Conservation (phyloP, 192 early-diverging fungal genomes). For the Linderina pennispora region DNA sequence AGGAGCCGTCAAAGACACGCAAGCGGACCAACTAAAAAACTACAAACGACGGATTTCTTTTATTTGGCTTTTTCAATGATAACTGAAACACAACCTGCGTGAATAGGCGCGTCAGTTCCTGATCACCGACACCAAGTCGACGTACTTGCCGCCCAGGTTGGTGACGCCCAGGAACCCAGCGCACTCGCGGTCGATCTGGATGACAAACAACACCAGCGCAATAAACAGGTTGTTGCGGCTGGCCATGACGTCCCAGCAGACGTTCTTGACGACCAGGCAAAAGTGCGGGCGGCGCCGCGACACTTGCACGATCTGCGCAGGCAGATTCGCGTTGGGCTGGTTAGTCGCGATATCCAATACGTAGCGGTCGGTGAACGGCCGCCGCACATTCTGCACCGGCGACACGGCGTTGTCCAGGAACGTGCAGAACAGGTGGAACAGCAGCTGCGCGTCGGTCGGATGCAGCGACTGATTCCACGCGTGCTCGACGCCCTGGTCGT, state of each 20-base stretch:
- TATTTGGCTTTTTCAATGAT: no score
- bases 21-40: no score
- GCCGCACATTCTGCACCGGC: conserved; percentile 36
- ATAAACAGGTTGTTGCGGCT: conserved; percentile 46
- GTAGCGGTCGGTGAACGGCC: conserved; percentile 52
- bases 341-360: conserved; percentile 47
- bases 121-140: conserved; percentile 50
- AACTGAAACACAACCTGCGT: no score
- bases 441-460: conserved; percentile 52
- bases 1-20: no score
- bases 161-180: conserved; percentile 53
- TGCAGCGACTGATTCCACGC: conserved; percentile 23
- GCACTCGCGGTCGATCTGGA: conserved; percentile 49
- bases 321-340: conserved; percentile 44
- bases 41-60: no score
- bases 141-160: conserved; percentile 49
- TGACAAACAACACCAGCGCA: conserved; percentile 47
- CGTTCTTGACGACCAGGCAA: conserved; percentile 48
- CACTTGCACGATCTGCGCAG: conserved; percentile 53
- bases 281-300: conserved; percentile 48
- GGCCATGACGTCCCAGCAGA: conserved; percentile 51
- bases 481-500: conserved; percentile 1
- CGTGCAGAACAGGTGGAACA: conserved; percentile 57
- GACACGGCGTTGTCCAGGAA: conserved; percentile 57
- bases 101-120: no score